Percentiles rank a stretch among this genome's conserved stretches.
Conservation (phyloP, 495 filamentous ascomycete genomes). For the Mycothermus thermophilus region DNA sequence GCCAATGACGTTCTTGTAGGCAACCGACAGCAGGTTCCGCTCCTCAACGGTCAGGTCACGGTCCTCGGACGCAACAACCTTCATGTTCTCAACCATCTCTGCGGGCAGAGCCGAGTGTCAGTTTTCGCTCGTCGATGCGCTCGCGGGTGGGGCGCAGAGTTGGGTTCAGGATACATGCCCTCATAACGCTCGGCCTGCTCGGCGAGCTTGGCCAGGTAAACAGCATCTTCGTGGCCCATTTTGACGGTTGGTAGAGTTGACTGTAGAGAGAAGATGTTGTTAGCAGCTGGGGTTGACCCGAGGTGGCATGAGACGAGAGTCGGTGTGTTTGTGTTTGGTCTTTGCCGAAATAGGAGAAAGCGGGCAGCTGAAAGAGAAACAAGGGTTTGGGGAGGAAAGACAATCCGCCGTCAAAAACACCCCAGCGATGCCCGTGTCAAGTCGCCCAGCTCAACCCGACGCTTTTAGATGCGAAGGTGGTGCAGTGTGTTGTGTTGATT, state of each 20-base stretch:
- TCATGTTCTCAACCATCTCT: constrained; percentile 99
- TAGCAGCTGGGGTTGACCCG: constrained; percentile 13
- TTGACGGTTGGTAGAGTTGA: constrained; percentile 32
- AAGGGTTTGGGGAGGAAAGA: no score
- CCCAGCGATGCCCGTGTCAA: no score
- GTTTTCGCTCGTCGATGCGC: constrained; percentile 5
- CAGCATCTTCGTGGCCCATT: constrained; percentile 99
- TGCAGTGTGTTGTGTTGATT: constrained; percentile 20
- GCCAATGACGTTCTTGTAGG: constrained; percentile 99
- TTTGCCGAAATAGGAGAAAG: constrained; percentile 5
- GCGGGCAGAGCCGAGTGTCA: constrained; percentile 16
- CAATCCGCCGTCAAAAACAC: no score
- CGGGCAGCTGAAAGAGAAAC: background rate
- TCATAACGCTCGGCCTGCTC: constrained; percentile 99
- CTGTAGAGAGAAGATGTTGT: constrained; percentile 13
- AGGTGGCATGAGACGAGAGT: constrained; percentile 8
- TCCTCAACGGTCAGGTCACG: constrained; percentile 98
- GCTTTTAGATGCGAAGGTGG: constrained; percentile 11
- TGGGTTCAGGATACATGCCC: constrained; percentile 55
- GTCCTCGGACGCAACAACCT: constrained; percentile 90
- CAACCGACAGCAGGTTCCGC: constrained; percentile 96
- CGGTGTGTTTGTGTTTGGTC: constrained; percentile 7
- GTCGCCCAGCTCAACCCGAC: no score
- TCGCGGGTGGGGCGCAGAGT: background rate
- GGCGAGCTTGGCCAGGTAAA: constrained; percentile 98